Conservation (phyloP, 768 basidiomycete species). For the Suillus lakei region DNA sequence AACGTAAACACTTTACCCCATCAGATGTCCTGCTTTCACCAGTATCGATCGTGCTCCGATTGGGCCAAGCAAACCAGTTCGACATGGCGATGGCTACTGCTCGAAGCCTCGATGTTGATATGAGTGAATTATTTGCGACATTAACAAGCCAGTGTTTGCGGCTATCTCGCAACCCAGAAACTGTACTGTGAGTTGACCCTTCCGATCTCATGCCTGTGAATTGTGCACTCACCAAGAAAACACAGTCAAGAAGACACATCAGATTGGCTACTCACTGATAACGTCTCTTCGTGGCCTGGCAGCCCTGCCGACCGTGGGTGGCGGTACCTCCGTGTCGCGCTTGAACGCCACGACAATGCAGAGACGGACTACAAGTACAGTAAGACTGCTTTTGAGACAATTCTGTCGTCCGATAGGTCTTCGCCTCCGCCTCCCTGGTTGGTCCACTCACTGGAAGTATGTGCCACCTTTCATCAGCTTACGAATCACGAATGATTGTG, state of each 20-base stretch:
- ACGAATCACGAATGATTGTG: constrained; percentile 1
- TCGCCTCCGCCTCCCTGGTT: constrained; percentile 83
- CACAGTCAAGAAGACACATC: constrained; percentile 70
- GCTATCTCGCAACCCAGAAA: constrained; percentile 65
- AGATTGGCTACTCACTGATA: constrained; percentile 85
- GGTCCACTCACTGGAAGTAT: constrained; percentile 72
- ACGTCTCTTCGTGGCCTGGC: constrained; percentile 84
- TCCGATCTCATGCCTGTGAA: constrained; percentile 2
- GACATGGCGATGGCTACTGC: constrained; percentile 81
- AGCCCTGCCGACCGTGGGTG: constrained; percentile 80
- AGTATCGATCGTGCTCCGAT: constrained; percentile 71
- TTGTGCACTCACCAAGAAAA: constrained; percentile 11
- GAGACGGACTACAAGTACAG: constrained; percentile 78
- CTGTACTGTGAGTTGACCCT: constrained; percentile 53
- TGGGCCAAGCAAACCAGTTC: constrained; percentile 80
- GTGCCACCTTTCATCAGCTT: constrained; percentile 12
- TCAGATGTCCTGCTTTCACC: constrained; percentile 60
- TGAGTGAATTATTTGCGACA: constrained; percentile 83
- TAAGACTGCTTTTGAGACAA: constrained; percentile 76
- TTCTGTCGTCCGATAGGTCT: constrained; percentile 67
- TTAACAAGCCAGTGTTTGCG: constrained; percentile 81
- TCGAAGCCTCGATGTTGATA: constrained; percentile 76
- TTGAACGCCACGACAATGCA: constrained; percentile 76
- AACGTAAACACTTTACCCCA: constrained; percentile 24
- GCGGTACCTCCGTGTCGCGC: constrained; percentile 82